Evolutionary conservation across 1,284 basidiomycete genomes (phyloP).

Genomic region (Papiliotrema terrestris): DNA sequence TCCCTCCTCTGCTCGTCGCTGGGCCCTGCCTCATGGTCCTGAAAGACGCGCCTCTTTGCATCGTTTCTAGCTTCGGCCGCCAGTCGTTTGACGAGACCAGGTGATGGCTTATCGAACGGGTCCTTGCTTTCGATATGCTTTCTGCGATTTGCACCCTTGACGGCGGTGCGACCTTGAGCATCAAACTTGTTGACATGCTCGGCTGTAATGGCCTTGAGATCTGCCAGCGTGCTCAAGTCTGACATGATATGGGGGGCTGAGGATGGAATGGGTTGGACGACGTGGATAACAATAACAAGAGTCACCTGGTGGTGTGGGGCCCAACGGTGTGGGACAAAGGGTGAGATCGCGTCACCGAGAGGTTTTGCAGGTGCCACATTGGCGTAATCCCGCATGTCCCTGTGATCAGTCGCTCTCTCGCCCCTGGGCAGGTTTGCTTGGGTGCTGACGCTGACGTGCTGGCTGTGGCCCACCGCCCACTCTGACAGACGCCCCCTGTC

Average conservation of each 20-base stretch:
- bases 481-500: no score
- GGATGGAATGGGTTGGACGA: no score
- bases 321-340: neutral
- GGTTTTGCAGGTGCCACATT: no score
- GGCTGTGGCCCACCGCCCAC: no score
- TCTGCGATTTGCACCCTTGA: conserved; percentile 27
- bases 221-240: conserved; percentile 41
- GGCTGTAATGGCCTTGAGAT: conserved; percentile 46
- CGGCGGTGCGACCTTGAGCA: conserved; percentile 40
- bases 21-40: conserved; percentile 27
- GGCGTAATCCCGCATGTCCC: no score
- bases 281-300: no score
- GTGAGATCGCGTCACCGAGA: no score
- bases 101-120: conserved; percentile 44
- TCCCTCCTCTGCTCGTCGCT: conserved; percentile 39
- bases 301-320: no score
- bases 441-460: neutral
- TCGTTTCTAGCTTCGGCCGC: conserved; percentile 44
- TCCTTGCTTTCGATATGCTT: conserved; percentile 18
- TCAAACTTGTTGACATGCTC: conserved; percentile 46
- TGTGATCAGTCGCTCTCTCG: neutral
- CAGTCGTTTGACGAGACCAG: conserved; percentile 43
- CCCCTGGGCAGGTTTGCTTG: no score
- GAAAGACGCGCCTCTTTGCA: conserved; percentile 34
- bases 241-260: neutral